These are phyloP conservation scores for Puccinia triticina DNA, from an alignment of 1,284 basidiomycete species.

Conservation along the genomic window DNA sequence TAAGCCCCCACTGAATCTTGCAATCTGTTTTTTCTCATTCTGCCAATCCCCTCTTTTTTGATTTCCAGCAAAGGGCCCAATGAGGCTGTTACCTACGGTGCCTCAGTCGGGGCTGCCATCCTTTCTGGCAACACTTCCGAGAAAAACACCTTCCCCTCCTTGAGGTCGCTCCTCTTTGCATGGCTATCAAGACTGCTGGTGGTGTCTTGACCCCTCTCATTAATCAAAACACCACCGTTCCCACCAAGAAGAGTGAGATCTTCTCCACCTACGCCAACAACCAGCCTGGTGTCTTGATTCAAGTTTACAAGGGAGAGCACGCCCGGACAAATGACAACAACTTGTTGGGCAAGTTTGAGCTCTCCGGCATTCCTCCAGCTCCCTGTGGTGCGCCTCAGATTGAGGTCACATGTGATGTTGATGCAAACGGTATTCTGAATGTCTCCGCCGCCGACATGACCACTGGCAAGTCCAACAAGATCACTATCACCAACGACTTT, in stretches of 20 bases:
- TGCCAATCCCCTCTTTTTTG: neutral
- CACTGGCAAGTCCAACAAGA: slow-evolving; percentile 84
- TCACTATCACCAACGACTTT: slow-evolving; percentile 96
- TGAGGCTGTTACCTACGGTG: slow-evolving; percentile 99
- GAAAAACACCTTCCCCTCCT: slow-evolving; percentile 95
- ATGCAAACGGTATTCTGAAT: slow-evolving; percentile 84
- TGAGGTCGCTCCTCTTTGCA: slow-evolving; percentile 92
- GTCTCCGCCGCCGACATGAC: slow-evolving; percentile 96
- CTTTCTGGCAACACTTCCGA: slow-evolving; percentile 96
- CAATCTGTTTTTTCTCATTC: neutral
- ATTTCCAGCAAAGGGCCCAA: slow-evolving; percentile 66
- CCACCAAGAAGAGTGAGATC: slow-evolving; percentile 97
- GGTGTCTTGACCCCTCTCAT: slow-evolving; percentile 98
- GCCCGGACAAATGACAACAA: slow-evolving; percentile 99
- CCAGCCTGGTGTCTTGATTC: slow-evolving; percentile 97
- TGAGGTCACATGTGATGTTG: slow-evolving; percentile 91
- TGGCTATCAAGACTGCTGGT: slow-evolving; percentile 87
- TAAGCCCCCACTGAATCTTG: neutral
- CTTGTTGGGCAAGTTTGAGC: slow-evolving; percentile 98
- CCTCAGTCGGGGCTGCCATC: slow-evolving; percentile 97
- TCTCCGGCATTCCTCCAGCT: slow-evolving; percentile 94
- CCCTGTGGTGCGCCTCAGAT: slow-evolving; percentile 97
- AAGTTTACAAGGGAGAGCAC: slow-evolving; percentile 99
- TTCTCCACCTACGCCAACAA: slow-evolving; percentile 99
- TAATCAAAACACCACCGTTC: slow-evolving; percentile 97